A percentile compares a stretch with the other conserved stretches of the same genome.
phyloP scores from a whole-genome alignment of 192 early-diverging fungal genomes.

The Coemansia sp. region DNA sequence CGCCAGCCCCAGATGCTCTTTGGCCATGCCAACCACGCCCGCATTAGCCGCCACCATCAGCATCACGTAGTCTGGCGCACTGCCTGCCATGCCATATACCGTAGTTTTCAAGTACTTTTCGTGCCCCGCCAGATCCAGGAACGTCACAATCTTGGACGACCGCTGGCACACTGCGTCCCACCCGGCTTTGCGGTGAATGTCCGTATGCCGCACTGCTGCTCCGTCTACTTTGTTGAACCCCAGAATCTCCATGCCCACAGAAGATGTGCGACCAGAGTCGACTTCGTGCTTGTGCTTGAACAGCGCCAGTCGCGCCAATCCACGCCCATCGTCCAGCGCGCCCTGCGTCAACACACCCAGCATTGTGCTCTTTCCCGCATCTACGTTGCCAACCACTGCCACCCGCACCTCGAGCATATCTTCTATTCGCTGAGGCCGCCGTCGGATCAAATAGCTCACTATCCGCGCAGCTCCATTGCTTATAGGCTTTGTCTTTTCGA shows the following conservation, averaged over 20 bases:
- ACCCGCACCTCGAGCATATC: slow-evolving; percentile 83
- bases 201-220: slow-evolving; percentile 34
- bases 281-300: slow-evolving; percentile 90
- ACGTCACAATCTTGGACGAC: slow-evolving; percentile 74
- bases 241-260: slow-evolving; percentile 86
- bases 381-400: slow-evolving; percentile 89
- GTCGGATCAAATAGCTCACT: slow-evolving; percentile 62
- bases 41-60: slow-evolving; percentile 84
- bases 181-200: slow-evolving; percentile 57
- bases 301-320: slow-evolving; percentile 84
- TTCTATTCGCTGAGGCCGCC: slow-evolving; percentile 70
- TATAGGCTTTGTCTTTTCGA: neutral
- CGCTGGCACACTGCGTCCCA: slow-evolving; percentile 82
- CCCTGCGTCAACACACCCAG: slow-evolving; percentile 90
- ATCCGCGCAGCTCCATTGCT: neutral
- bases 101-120: slow-evolving; percentile 96
- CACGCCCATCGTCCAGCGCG: slow-evolving; percentile 88
- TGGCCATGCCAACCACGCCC: slow-evolving; percentile 90
- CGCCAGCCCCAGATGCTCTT: slow-evolving; percentile 89
- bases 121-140: slow-evolving; percentile 83
- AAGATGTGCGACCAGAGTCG: slow-evolving; percentile 86
- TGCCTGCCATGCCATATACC: slow-evolving; percentile 92
- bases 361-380: slow-evolving; percentile 83
- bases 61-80: slow-evolving; percentile 90
- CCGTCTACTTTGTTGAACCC: slow-evolving; percentile 70